A percentile compares a stretch with the other conserved stretches of the same genome.
Evolutionary conservation across 768 basidiomycete genomes (phyloP).

Genomic region (Antrodiella citrinella): DNA sequence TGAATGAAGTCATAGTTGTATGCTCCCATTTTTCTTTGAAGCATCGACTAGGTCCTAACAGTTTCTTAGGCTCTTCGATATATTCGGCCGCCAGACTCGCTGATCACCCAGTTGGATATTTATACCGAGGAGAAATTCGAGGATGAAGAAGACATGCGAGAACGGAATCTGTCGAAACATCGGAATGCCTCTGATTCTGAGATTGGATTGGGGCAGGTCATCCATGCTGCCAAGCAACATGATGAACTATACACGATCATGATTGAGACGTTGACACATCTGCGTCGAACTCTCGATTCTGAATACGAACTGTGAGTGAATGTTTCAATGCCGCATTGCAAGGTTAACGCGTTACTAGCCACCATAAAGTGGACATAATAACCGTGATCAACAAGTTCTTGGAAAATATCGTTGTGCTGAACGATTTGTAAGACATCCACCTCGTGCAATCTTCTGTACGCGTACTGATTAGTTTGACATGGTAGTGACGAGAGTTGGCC

Average conservation of each 20-base stretch:
- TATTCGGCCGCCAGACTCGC: slow-evolving; percentile 61
- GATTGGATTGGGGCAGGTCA: slow-evolving; percentile 49
- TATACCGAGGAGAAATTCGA: slow-evolving; percentile 88
- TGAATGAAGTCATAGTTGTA: slow-evolving; percentile 82
- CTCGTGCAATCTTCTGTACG: too few relatives aligned
- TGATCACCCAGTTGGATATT: slow-evolving; percentile 74
- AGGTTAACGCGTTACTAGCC: slow-evolving; percentile 27
- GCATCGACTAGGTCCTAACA: too few relatives aligned
- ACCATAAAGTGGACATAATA: slow-evolving; percentile 52
- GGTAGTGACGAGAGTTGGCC: slow-evolving; percentile 61
- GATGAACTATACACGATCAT: slow-evolving; percentile 55
- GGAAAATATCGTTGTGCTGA: slow-evolving; percentile 47
- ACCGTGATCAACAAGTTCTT: slow-evolving; percentile 58
- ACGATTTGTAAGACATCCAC: slow-evolving; percentile 47
- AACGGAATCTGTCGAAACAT: slow-evolving; percentile 27
- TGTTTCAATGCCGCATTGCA: not conserved
- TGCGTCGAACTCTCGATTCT: slow-evolving; percentile 46
- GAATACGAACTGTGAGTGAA: slow-evolving; percentile 52
- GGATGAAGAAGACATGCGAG: slow-evolving; percentile 79
- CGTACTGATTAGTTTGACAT: not conserved
- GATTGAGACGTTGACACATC: slow-evolving; percentile 51
- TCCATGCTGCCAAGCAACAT: slow-evolving; percentile 45
- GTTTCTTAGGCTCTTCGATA: slow-evolving; percentile 59
- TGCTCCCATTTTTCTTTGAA: slow-evolving; percentile 26
- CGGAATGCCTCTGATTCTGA: slow-evolving; percentile 40